Evolutionary conservation across 768 basidiomycete species (phyloP).

Genomic region (Porphyrellus cyaneotinctus): DNA sequence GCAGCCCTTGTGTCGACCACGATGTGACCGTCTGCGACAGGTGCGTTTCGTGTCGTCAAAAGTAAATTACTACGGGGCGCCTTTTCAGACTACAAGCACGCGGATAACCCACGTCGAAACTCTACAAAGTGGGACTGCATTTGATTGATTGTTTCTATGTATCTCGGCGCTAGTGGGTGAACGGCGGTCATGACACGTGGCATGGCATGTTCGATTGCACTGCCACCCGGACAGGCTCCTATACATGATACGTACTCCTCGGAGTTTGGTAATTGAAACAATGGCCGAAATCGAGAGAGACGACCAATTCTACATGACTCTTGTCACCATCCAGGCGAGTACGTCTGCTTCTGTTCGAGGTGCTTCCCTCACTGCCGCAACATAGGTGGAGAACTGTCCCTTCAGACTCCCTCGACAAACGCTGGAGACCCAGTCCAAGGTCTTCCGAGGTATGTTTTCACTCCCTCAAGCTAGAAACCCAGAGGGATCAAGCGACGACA

Average conservation of each 20-base stretch:
- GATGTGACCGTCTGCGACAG: constrained; percentile 2
- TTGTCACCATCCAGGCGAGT: constrained; percentile 13
- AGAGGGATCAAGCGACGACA: constrained; percentile 20
- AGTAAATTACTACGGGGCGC: not conserved
- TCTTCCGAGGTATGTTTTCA: constrained; percentile 26
- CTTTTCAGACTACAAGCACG: not conserved
- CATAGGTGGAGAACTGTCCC: constrained; percentile 25
- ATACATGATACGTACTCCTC: not conserved
- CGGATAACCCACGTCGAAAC: not conserved
- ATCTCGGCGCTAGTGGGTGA: not conserved
- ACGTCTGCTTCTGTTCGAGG: too few species aligned
- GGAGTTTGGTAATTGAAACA: not conserved
- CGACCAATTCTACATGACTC: constrained; percentile 15
- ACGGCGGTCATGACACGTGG: constrained; percentile 13
- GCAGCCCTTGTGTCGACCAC: not conserved
- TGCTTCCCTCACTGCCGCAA: not conserved
- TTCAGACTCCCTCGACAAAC: constrained; percentile 26
- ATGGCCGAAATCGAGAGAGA: constrained; percentile 7
- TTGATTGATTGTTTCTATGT: constrained; percentile 5
- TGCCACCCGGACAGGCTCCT: constrained; percentile 11
- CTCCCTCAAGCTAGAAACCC: constrained; percentile 10
- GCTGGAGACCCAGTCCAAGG: constrained; percentile 21
- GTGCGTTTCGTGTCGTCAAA: not conserved
- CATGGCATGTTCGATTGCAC: constrained; percentile 11
- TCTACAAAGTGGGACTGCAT: constrained; percentile 10